phyloP scores from a whole-genome alignment of 306 rosid species.

The Pyrus betulifolia region DNA sequence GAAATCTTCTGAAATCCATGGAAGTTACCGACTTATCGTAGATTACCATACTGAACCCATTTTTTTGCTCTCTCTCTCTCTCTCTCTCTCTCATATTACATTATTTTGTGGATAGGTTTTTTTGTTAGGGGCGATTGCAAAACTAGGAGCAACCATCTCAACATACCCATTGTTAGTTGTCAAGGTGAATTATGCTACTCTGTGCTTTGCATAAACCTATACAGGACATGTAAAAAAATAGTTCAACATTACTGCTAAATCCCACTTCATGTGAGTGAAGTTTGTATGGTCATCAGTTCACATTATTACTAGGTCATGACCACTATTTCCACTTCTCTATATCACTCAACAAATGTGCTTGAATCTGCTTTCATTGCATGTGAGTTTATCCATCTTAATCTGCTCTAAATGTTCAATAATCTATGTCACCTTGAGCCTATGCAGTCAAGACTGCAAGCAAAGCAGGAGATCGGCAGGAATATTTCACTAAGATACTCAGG shows the following conservation, averaged over 20 bases:
- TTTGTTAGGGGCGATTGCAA: conserved; percentile 72
- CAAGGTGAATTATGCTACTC: conserved; percentile 42
- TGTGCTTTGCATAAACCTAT: conserved; percentile 1
- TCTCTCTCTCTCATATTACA: background rate
- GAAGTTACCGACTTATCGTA: no score
- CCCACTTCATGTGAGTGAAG: background rate
- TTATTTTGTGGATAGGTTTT: conserved; percentile 42
- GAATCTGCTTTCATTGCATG: background rate
- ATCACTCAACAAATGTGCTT: background rate
- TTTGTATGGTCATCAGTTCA: background rate
- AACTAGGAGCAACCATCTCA: conserved; percentile 76
- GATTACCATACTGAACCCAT: no score
- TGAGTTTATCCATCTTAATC: background rate
- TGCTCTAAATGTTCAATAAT: background rate
- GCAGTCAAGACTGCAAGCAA: conserved; percentile 93
- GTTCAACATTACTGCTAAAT: background rate
- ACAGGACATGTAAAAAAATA: background rate
- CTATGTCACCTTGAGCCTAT: conserved; percentile 8
- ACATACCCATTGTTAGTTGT: conserved; percentile 77
- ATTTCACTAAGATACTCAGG: conserved; percentile 80
- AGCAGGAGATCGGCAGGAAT: conserved; percentile 78
- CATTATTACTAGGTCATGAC: background rate
- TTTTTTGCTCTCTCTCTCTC: background rate
- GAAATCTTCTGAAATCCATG: no score
- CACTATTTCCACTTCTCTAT: background rate